Evolutionary conservation across 2,329 filamentous ascomycete genomes (phyloP), one percentile per base, ranked within the genome.

Genomic region (Plectosphaerella plurivora): DNA sequence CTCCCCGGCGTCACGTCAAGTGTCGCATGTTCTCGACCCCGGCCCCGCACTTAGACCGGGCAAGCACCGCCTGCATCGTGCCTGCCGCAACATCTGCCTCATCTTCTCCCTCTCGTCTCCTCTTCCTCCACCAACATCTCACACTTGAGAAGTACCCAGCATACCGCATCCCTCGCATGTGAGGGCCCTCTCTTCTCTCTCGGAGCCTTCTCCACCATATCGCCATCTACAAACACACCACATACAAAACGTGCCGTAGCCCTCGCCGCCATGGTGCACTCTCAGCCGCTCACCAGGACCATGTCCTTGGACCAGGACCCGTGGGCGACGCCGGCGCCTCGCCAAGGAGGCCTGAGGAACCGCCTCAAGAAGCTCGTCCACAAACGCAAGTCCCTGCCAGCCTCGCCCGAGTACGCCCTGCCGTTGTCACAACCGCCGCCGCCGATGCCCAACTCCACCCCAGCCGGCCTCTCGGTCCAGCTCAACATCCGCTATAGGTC

Each of bases 401-500:
- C 47, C 4, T 20, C 35, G 22, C 36, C 47, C 39, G n/a, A 44
- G 20, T 24, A 42, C 36, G 44, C 14, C 24, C 37, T 36, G 36
- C 48, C 10, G 39, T 37, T 44, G 11, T 44, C 16, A 18, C 48
- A 22, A n/a, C 39, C 48, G 14, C 33, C 47, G 20, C 33, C 52
- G 41, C 41, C 41, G 4, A 20, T 18, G 18, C 41, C n/a, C 41
- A 20, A 20, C 41, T 16, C 7, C 9, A n/a, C 18, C 15, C 39
- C 48, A 25, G 47, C 52, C 20, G 49, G 49, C 53, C 64, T 79
- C 25, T 65, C 68, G 33, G 69, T 79, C 15, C 69, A 73, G 24
- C 68, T 77, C 49, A 70, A 70, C 28, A 66, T 78, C 59, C 71
- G 66, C 46, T 79, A 79, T 58, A 71, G 72, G 48, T 69, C 71